These are phyloP conservation scores for Picea glauca DNA, from an alignment of 75 land plant genomes.

Conservation along the genomic window DNA sequence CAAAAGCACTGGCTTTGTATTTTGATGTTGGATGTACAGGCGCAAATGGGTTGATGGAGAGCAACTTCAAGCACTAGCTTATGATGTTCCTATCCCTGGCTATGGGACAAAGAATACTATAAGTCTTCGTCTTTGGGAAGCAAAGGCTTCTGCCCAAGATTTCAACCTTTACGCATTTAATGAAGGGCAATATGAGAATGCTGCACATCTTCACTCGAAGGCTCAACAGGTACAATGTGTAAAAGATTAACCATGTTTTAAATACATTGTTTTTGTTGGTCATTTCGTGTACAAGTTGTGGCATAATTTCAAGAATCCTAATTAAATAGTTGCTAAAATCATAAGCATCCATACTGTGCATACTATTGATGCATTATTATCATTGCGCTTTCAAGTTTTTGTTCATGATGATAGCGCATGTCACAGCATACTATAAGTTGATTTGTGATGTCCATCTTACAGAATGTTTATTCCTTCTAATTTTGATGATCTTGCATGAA, in stretches of 20 bases:
- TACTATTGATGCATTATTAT: background rate
- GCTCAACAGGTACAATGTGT: conserved; percentile 72
- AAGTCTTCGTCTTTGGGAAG: conserved; percentile 88
- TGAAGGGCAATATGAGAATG: conserved; percentile 81
- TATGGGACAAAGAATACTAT: conserved; percentile 90
- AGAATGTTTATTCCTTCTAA: background rate
- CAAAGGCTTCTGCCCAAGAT: conserved; percentile 69
- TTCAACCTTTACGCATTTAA: conserved; percentile 78
- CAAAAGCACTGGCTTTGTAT: background rate
- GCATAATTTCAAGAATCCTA: background rate
- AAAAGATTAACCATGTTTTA: background rate
- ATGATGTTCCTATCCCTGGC: conserved; percentile 98
- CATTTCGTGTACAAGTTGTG: background rate
- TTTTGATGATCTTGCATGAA: background rate
- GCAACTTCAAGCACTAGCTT: conserved; percentile 76
- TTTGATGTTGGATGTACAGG: conserved; percentile 27
- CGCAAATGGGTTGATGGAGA: conserved; percentile 93
- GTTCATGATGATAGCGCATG: background rate
- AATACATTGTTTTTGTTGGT: background rate
- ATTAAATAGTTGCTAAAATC: background rate
- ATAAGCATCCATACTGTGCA: background rate
- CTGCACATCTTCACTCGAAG: conserved; percentile 67
- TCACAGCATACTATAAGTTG: background rate
- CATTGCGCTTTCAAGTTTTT: background rate
- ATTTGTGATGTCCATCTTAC: background rate